Conservation (phyloP, 257 asterid species). For the Capsicum baccatum region DNA sequence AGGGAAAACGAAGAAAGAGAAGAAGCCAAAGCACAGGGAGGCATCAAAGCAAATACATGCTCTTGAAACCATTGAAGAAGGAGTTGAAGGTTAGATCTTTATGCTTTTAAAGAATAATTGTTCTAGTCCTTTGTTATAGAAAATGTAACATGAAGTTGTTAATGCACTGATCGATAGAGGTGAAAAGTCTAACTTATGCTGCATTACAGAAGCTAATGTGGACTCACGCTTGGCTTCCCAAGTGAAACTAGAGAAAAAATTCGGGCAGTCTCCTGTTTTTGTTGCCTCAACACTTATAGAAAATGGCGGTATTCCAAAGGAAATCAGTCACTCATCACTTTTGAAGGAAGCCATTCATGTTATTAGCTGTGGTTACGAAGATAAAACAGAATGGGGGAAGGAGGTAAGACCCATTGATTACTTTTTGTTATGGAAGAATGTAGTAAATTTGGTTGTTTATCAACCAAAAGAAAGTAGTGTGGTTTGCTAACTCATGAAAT, state of each 20-base stretch:
- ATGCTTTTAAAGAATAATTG: not conserved
- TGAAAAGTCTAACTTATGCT: slow-evolving; percentile 15
- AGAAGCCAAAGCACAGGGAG: slow-evolving; percentile 73
- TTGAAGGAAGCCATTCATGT: slow-evolving; percentile 89
- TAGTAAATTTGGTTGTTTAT: not conserved
- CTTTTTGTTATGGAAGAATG: not conserved
- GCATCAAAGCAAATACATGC: slow-evolving; percentile 92
- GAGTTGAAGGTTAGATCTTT: slow-evolving; percentile 57
- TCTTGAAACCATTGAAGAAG: slow-evolving; percentile 91
- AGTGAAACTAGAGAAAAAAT: slow-evolving; percentile 77
- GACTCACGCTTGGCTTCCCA: slow-evolving; percentile 52
- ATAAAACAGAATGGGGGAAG: slow-evolving; percentile 97
- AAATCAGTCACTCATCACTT: slow-evolving; percentile 51
- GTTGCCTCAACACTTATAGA: slow-evolving; percentile 73
- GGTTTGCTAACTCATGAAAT: slow-evolving; percentile 27
- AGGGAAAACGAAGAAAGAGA: slow-evolving; percentile 64
- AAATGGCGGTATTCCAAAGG: slow-evolving; percentile 64
- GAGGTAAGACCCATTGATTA: slow-evolving; percentile 53
- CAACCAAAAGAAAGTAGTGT: not conserved
- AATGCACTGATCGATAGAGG: not conserved
- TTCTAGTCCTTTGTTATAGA: slow-evolving; percentile 8
- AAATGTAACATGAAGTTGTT: not conserved
- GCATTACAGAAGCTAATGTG: slow-evolving; percentile 47
- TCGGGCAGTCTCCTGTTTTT: slow-evolving; percentile 84
- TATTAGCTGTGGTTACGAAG: slow-evolving; percentile 93